These are phyloP conservation scores for Hanseniaspora taiwanica DNA, from an alignment of 805 yeast species.

Conservation along the genomic window DNA sequence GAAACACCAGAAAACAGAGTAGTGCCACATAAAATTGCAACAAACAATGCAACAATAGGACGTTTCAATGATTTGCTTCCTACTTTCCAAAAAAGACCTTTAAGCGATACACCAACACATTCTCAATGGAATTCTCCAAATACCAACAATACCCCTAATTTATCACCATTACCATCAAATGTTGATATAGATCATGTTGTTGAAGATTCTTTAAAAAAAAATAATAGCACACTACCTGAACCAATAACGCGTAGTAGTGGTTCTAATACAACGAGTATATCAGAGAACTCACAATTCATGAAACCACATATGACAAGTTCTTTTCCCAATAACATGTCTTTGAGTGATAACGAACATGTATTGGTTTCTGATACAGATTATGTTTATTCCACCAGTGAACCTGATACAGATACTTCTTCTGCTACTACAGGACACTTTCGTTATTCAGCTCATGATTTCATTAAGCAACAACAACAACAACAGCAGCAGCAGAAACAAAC, in stretches of 20 bases:
- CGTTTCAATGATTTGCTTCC: conserved; percentile 23
- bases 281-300: too few species aligned
- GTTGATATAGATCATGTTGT: background rate
- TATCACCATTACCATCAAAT: conserved; percentile 1
- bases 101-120: conserved; percentile 61
- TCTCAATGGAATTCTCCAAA: conserved; percentile 45
- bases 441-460: too few species aligned
- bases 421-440: too few species aligned
- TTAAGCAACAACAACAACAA: too few species aligned
- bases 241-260: too few species aligned
- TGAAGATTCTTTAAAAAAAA: too few species aligned
- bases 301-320: too few species aligned
- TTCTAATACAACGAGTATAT: too few species aligned
- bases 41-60: background rate
- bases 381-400: background rate
- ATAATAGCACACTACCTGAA: too few species aligned
- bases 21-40: background rate
- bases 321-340: background rate
- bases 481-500: background rate
- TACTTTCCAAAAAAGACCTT: conserved; percentile 56
- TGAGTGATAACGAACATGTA: background rate
- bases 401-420: background rate
- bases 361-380: background rate
- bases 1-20: too few species aligned
- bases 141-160: conserved; percentile 4